Percentiles rank a stretch among this genome's conserved stretches.
These are phyloP conservation scores for Exophiala phaeomuriformis DNA, from an alignment of 2,329 filamentous ascomycete species.

Conservation along the genomic window DNA sequence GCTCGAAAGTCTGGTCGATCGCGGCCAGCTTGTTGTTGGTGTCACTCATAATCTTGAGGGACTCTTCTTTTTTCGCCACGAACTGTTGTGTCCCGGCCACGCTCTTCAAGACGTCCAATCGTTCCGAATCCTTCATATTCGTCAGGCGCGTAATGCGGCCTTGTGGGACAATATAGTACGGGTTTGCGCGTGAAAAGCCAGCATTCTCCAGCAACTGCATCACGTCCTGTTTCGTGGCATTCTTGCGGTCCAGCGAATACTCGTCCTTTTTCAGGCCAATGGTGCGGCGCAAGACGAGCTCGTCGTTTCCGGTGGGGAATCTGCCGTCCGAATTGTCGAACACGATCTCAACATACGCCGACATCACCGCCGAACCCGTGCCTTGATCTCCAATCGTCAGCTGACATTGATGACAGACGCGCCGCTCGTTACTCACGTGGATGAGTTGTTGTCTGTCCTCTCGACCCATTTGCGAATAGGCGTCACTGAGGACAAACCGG, in stretches of 20 bases:
- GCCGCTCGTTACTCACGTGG: slow-evolving; percentile 48
- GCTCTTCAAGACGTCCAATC: slow-evolving; percentile 84
- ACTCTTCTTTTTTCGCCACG: slow-evolving; percentile 83
- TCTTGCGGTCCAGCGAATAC: slow-evolving; percentile 95
- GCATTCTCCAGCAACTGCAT: slow-evolving; percentile 93
- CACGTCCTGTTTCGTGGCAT: slow-evolving; percentile 87
- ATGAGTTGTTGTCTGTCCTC: slow-evolving; percentile 92
- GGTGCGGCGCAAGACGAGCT: slow-evolving; percentile 83
- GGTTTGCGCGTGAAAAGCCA: slow-evolving; percentile 93
- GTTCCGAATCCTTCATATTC: slow-evolving; percentile 96
- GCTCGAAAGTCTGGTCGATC: slow-evolving; percentile 85
- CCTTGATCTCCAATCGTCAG: slow-evolving; percentile 58
- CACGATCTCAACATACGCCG: slow-evolving; percentile 97
- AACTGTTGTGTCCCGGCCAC: slow-evolving; percentile 98
- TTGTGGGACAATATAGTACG: slow-evolving; percentile 98
- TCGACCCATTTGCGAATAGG: slow-evolving; percentile 89
- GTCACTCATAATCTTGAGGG: slow-evolving; percentile 92
- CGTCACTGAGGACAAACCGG: slow-evolving; percentile 95
- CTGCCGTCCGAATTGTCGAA: slow-evolving; percentile 97
- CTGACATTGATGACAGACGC: neutral
- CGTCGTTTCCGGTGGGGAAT: slow-evolving; percentile 85
- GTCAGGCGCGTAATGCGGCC: slow-evolving; percentile 91
- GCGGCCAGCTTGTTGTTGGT: slow-evolving; percentile 91
- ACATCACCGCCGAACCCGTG: slow-evolving; percentile 95
- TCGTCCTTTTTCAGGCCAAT: slow-evolving; percentile 98